phyloP scores from a whole-genome alignment of 1,139 yeast genomes.

The Geotrichum macrosporum region DNA sequence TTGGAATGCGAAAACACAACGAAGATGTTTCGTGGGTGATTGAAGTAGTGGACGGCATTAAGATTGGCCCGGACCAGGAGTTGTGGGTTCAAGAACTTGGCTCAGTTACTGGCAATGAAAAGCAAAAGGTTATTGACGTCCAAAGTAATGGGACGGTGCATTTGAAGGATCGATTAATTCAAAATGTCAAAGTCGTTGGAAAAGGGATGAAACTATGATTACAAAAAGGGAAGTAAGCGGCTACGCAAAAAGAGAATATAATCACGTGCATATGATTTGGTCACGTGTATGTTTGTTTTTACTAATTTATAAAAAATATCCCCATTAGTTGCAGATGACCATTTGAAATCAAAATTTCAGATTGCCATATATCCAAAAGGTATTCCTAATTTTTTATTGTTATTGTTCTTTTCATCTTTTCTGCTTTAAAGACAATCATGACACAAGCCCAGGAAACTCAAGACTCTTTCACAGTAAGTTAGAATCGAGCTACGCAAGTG shows the following conservation, averaged over 20 bases:
- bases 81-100: not conserved
- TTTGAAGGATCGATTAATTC: not conserved
- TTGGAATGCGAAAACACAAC: not conserved
- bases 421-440: not conserved
- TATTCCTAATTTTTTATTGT: too few species aligned
- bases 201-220: too few species aligned
- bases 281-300: too few species aligned
- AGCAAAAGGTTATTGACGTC: not conserved
- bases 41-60: not conserved
- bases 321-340: too few species aligned
- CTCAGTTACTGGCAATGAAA: not conserved
- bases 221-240: too few species aligned
- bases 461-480: slow-evolving; percentile 10
- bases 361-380: too few species aligned
- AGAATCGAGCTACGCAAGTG: not conserved
- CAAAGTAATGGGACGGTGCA: not conserved
- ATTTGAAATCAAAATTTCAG: too few species aligned
- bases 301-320: too few species aligned
- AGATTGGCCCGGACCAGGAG: not conserved
- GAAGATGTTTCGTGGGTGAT: not conserved
- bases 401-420: too few species aligned
- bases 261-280: too few species aligned
- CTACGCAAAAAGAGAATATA: too few species aligned
- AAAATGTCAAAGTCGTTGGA: not conserved
- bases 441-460: slow-evolving; percentile 6